phyloP scores from a whole-genome alignment of 495 filamentous ascomycete genomes.

The Neurospora pannonica region DNA sequence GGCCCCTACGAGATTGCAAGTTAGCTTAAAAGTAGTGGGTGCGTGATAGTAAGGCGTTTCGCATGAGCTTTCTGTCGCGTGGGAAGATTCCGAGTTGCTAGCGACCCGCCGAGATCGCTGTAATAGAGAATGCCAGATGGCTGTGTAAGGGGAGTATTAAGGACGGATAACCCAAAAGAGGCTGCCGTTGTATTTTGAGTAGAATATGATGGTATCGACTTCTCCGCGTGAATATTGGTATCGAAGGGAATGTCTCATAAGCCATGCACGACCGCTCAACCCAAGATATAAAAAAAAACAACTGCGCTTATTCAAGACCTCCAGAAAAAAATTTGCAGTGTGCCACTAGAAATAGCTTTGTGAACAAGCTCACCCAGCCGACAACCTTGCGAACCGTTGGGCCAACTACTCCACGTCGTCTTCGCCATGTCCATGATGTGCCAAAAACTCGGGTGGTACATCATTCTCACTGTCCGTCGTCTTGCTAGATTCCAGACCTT shows the following conservation, averaged over 20 bases:
- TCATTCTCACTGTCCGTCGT: conserved; percentile 30
- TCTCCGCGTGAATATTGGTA: not conserved
- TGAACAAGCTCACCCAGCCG: not conserved
- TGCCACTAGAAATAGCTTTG: not conserved
- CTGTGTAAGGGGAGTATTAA: no score
- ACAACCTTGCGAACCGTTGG: not conserved
- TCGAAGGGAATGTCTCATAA: not conserved
- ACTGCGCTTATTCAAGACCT: not conserved
- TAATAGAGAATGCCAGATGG: no score
- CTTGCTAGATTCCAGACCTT: conserved; percentile 7
- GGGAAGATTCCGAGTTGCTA: not conserved
- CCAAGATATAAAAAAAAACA: not conserved
- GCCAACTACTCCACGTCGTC: conserved; percentile 3
- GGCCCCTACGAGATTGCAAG: not conserved
- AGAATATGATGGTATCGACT: not conserved
- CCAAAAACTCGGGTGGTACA: conserved; percentile 32
- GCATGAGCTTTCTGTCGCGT: not conserved
- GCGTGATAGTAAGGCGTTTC: not conserved
- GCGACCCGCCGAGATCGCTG: not conserved
- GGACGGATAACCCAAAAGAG: no score
- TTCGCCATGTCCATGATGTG: conserved; percentile 1
- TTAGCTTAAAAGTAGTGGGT: not conserved
- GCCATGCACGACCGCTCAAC: not conserved
- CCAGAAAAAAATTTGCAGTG: not conserved
- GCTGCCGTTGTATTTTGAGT: not conserved